A percentile compares a stretch with the other conserved stretches of the same genome.
These are phyloP conservation scores for Solanum hybrid DNA, from an alignment of 305 asterid species.

Conservation along the genomic window DNA sequence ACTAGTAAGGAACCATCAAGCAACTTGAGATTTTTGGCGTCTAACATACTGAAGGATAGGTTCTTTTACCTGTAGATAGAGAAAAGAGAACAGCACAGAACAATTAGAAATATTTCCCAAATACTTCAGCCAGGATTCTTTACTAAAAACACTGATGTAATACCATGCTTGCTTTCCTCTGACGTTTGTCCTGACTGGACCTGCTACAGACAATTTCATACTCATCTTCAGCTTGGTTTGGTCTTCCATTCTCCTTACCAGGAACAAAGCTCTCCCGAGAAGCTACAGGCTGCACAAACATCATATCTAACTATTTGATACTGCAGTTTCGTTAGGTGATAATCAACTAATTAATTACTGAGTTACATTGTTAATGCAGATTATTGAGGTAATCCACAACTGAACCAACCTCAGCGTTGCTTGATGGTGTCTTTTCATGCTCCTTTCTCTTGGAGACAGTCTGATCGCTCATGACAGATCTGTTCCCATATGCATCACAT, in stretches of 20 bases:
- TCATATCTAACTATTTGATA: neutral
- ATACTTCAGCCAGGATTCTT: neutral
- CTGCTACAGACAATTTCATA: conserved; percentile 36
- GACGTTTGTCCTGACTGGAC: conserved; percentile 55
- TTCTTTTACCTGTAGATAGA: conserved; percentile 58
- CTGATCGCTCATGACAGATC: conserved; percentile 42
- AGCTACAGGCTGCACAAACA: conserved; percentile 53
- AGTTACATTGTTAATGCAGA: neutral
- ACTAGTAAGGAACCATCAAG: conserved; percentile 15
- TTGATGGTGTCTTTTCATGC: conserved; percentile 53
- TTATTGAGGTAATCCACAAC: neutral
- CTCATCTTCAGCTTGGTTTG: conserved; percentile 17
- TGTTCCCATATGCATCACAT: conserved; percentile 29
- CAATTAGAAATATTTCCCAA: neutral
- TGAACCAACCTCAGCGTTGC: conserved; percentile 51
- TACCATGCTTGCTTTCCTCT: conserved; percentile 87
- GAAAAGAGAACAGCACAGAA: neutral
- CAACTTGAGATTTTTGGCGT: conserved; percentile 67
- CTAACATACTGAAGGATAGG: conserved; percentile 58
- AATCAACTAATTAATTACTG: neutral
- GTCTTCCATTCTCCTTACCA: conserved; percentile 37
- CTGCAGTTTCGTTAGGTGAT: neutral
- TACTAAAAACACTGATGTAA: neutral
- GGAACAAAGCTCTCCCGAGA: conserved; percentile 70
- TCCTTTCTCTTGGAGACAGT: conserved; percentile 37